Evolutionary conservation across 495 filamentous ascomycete genomes (phyloP).

Genomic region (Neurospora discreta): DNA sequence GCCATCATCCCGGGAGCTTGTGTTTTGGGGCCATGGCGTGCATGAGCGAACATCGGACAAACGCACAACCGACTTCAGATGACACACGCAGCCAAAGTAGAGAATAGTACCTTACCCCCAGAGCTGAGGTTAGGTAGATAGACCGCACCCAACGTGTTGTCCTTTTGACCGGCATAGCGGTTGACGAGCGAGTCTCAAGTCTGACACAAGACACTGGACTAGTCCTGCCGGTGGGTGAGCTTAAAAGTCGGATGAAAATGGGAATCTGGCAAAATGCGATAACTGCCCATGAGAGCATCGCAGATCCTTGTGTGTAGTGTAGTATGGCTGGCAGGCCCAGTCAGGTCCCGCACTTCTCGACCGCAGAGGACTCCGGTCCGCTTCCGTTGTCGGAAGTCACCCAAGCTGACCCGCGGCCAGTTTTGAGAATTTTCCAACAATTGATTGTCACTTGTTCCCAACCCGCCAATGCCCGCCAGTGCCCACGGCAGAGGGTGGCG

Average conservation of each 20-base stretch:
- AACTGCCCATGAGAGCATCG: background rate
- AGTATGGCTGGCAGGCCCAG: background rate
- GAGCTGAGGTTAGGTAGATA: background rate
- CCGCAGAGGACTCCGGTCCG: background rate
- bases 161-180: background rate
- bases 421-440: conserved; percentile 4
- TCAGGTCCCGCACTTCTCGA: background rate
- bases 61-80: background rate
- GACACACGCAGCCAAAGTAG: background rate
- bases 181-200: background rate
- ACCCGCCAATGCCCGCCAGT: background rate
- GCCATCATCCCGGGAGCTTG: background rate
- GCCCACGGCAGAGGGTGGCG: background rate
- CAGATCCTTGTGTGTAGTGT: background rate
- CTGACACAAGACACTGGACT: background rate
- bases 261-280: background rate
- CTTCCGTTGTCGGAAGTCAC: conserved; percentile 6
- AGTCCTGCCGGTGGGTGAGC: background rate
- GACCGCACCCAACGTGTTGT: background rate
- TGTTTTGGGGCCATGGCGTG: background rate
- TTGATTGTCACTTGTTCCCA: conserved; percentile 1
- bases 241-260: background rate
- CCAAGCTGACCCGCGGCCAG: conserved; percentile 1
- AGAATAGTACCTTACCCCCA: no score
- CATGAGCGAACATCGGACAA: background rate